Percentiles rank a stretch among this genome's conserved stretches.
These are phyloP conservation scores for Betula pendula DNA, from an alignment of 306 rosid genomes.

Conservation along the genomic window DNA sequence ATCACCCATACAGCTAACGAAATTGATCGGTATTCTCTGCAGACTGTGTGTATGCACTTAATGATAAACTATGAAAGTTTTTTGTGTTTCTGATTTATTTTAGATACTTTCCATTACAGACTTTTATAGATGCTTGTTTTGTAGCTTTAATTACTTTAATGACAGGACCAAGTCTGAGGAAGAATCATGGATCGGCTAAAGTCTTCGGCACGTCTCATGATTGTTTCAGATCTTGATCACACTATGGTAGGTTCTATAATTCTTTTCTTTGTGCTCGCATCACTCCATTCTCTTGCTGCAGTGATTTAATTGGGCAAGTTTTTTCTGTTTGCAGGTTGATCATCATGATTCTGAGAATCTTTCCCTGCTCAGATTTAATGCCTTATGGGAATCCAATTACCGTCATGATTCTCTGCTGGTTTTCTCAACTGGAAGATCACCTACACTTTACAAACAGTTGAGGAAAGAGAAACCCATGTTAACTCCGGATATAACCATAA, in stretches of 20 bases:
- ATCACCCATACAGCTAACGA: not conserved
- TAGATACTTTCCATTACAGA: not conserved
- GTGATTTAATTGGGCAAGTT: conserved; percentile 30
- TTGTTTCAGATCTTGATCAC: conserved; percentile 98
- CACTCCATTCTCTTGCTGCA: conserved; percentile 9
- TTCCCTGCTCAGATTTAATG: conserved; percentile 80
- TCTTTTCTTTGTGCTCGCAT: not conserved
- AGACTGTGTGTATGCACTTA: not conserved
- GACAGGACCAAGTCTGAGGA: conserved; percentile 36
- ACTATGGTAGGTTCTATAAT: conserved; percentile 66
- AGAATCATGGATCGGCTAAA: conserved; percentile 65
- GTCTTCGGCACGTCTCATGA: conserved; percentile 71
- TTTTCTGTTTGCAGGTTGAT: conserved; percentile 70
- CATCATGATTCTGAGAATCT: conserved; percentile 82
- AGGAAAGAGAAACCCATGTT: conserved; percentile 96
- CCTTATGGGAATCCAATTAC: conserved; percentile 84
- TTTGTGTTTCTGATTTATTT: not conserved
- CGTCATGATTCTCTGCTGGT: conserved; percentile 89
- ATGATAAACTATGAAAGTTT: not conserved
- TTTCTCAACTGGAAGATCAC: conserved; percentile 95
- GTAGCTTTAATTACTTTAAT: conserved; percentile 3
- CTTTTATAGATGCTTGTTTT: not conserved
- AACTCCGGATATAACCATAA: conserved; percentile 88
- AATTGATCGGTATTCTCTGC: not conserved
- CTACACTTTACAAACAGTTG: conserved; percentile 77